Conservation (phyloP, 495 filamentous ascomycete genomes). For the Zalerion maritima region DNA sequence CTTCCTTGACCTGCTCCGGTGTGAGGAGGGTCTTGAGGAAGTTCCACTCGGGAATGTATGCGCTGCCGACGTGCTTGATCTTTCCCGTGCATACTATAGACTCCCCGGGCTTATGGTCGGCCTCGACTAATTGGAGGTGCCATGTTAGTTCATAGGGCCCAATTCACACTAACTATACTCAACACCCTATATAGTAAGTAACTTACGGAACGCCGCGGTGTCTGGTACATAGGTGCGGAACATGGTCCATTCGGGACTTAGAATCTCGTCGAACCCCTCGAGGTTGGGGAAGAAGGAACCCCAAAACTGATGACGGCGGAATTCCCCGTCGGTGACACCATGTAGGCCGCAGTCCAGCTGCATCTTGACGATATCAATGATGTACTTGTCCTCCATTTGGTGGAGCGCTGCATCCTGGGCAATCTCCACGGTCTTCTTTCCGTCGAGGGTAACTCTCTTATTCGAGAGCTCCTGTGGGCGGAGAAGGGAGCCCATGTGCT, state of each 20-base stretch:
- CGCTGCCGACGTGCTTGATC: constrained; percentile 50
- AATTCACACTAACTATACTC: not conserved
- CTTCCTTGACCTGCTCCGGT: constrained; percentile 41
- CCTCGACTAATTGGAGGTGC: constrained; percentile 27
- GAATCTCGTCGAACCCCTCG: constrained; percentile 51
- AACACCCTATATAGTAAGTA: constrained; percentile 5
- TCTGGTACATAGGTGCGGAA: constrained; percentile 69
- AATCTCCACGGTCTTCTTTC: constrained; percentile 20
- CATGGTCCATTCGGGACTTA: constrained; percentile 41
- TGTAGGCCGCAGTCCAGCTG: constrained; percentile 55
- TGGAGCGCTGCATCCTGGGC: constrained; percentile 27
- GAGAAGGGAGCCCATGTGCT: constrained; percentile 72
- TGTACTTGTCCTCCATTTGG: constrained; percentile 47
- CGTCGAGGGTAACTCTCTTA: constrained; percentile 40
- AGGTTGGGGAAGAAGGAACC: constrained; percentile 66
- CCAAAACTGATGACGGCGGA: constrained; percentile 46
- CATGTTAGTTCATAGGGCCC: constrained; percentile 4
- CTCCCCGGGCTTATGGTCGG: constrained; percentile 60
- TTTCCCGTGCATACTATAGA: constrained; percentile 59
- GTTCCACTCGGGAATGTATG: constrained; percentile 50
- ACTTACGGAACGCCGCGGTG: constrained; percentile 53
- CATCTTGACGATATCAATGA: constrained; percentile 48
- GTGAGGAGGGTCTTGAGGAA: constrained; percentile 50
- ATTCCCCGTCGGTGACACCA: constrained; percentile 64
- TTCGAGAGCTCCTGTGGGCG: constrained; percentile 55